phyloP scores from a whole-genome alignment of 1,284 basidiomycete species.

The Heterobasidion occidentale region DNA sequence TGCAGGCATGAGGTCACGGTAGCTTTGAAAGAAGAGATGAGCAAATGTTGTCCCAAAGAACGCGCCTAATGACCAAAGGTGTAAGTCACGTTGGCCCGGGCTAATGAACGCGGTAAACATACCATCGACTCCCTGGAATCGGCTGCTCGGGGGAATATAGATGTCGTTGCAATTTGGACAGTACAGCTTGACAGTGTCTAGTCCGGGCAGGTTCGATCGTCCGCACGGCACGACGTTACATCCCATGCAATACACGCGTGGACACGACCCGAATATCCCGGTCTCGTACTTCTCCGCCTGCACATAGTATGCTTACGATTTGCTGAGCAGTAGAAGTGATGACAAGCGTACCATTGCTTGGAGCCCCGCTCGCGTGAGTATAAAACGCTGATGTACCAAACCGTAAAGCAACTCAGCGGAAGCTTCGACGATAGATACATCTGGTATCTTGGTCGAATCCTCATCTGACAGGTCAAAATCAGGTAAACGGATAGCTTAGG shows the following conservation, averaged over 20 bases:
- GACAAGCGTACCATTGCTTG: constrained; percentile 79
- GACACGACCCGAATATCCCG: constrained; percentile 91
- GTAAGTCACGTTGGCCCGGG: background rate
- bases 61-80: constrained; percentile 54
- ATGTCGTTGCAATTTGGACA: constrained; percentile 99
- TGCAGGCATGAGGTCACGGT: constrained; percentile 83
- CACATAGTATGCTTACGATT: constrained; percentile 3
- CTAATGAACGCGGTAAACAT: constrained; percentile 6
- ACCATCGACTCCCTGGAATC: constrained; percentile 97
- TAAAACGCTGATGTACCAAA: constrained; percentile 95
- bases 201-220: constrained; percentile 92
- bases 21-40: constrained; percentile 96
- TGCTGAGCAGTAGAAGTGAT: constrained; percentile 11
- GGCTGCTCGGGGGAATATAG: constrained; percentile 91
- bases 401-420: constrained; percentile 98
- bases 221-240: constrained; percentile 94
- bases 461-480: constrained; percentile 51
- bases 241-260: constrained; percentile 89
- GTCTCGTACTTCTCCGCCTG: constrained; percentile 95
- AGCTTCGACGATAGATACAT: constrained; percentile 97
- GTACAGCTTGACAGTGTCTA: constrained; percentile 97
- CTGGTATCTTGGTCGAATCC: constrained; percentile 85
- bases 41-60: constrained; percentile 99
- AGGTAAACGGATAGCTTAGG: background rate
- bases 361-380: constrained; percentile 89